These are phyloP conservation scores for Paramecium tetraurelia DNA, from an alignment of 73 alveolate genomes.

Conservation along the genomic window DNA sequence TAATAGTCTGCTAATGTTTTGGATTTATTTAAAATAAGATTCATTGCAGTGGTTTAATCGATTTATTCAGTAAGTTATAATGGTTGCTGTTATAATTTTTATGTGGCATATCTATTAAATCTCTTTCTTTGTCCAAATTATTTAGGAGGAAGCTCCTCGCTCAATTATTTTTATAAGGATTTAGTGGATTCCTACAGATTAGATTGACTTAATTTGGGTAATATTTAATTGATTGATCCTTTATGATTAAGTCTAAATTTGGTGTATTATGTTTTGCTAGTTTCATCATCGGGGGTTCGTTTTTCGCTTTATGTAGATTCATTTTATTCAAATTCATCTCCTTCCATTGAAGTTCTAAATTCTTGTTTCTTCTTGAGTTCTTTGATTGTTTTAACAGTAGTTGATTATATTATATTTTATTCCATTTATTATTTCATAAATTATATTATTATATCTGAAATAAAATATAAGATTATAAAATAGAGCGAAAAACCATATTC, in stretches of 20 bases:
- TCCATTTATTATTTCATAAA: constrained; percentile 5
- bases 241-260: background rate
- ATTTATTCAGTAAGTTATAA: background rate
- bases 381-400: constrained; percentile 45
- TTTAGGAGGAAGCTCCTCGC: background rate
- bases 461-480: background rate
- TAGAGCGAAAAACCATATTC: background rate
- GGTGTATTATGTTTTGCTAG: background rate
- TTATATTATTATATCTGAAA: background rate
- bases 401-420: constrained; percentile 26
- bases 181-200: background rate
- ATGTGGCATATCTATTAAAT: background rate
- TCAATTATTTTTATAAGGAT: background rate
- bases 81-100: background rate
- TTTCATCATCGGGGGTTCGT: background rate
- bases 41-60: background rate
- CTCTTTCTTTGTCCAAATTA: background rate
- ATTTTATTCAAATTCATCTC: background rate
- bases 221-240: background rate
- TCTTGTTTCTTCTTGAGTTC: constrained; percentile 13
- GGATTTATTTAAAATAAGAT: background rate
- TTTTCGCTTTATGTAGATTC: constrained; percentile 20
- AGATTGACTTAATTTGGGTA: background rate
- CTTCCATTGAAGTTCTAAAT: background rate
- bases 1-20: constrained; percentile 24